Evolutionary conservation across 179 eudicot genomes (phyloP).

Genomic region (Amaranthus tricolor): DNA sequence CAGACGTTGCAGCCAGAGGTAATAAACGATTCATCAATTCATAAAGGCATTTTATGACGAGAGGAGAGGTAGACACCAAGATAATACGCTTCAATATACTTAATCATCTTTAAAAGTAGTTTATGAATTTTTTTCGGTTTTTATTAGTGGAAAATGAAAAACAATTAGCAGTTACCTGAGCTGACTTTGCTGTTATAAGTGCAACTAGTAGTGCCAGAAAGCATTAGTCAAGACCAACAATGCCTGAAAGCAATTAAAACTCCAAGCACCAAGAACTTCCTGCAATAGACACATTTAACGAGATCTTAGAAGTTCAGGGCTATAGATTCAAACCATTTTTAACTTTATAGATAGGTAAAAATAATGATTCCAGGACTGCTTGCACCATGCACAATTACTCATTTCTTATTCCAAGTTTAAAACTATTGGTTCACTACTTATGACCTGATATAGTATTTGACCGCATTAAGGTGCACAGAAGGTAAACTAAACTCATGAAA

Average conservation of each 20-base stretch:
- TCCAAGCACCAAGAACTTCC: slow-evolving; percentile 7
- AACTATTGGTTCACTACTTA: not conserved
- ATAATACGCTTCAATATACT: not conserved
- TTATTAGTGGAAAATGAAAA: not conserved
- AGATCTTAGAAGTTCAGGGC: slow-evolving; percentile 7
- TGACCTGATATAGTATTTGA: not conserved
- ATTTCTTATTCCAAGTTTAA: not conserved
- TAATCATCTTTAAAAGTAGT: not conserved
- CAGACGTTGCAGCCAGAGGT: no score
- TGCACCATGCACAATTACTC: no score
- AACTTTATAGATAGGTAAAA: slow-evolving; percentile 7
- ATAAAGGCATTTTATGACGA: no score
- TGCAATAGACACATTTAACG: slow-evolving; percentile 11
- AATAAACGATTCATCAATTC: no score
- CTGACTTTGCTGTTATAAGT: slow-evolving; percentile 6
- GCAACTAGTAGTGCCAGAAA: not conserved
- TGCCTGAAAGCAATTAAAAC: not conserved
- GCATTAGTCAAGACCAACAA: no score
- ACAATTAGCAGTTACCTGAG: slow-evolving; percentile 20
- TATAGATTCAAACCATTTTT: not conserved
- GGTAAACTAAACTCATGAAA: not conserved
- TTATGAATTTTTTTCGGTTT: not conserved
- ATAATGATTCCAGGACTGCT: not conserved
- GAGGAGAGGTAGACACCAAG: not conserved
- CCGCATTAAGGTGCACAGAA: slow-evolving; percentile 5